These are phyloP conservation scores for Herpetomonas tarakana DNA, from an alignment of 208 protist genomes.

Conservation along the genomic window DNA sequence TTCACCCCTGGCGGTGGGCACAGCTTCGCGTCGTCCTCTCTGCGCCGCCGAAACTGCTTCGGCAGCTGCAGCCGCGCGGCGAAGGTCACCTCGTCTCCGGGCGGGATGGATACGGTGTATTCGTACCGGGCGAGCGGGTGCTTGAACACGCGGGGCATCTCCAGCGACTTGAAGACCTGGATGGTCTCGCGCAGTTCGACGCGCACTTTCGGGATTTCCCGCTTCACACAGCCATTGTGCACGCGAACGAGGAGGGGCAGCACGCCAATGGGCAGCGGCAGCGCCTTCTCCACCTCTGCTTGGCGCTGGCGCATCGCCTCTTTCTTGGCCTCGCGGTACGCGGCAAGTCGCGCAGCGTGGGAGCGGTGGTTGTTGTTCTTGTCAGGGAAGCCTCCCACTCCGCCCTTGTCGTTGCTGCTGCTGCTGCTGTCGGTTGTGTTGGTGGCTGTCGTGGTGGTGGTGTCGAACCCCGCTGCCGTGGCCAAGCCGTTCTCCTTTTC, in stretches of 20 bases:
- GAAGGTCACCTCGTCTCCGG: conserved; percentile 37
- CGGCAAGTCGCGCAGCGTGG: not conserved
- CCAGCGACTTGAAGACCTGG: conserved; percentile 60
- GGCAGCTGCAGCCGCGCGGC: conserved; percentile 31
- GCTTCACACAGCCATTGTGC: conserved; percentile 28
- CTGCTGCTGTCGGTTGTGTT: not conserved
- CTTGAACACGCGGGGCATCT: conserved; percentile 24
- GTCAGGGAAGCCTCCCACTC: not conserved
- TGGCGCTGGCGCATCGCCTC: not conserved
- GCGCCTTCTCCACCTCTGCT: conserved; percentile 12
- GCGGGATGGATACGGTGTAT: conserved; percentile 41
- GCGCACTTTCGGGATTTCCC: conserved; percentile 29
- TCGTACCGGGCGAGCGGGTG: conserved; percentile 45
- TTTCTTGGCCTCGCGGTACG: not conserved
- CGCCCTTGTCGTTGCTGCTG: not conserved
- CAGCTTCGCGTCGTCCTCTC: conserved; percentile 27
- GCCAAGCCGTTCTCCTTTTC: not conserved
- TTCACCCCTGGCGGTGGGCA: conserved; percentile 51
- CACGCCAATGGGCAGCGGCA: conserved; percentile 39
- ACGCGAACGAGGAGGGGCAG: conserved; percentile 48
- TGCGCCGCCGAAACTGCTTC: conserved; percentile 40
- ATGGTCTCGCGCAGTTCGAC: conserved; percentile 52
- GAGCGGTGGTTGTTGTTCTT: not conserved
- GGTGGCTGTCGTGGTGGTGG: not conserved
- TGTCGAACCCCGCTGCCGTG: no score